These are phyloP conservation scores for Trametes hirsuta DNA, from an alignment of 1,284 basidiomycete genomes.

Conservation along the genomic window DNA sequence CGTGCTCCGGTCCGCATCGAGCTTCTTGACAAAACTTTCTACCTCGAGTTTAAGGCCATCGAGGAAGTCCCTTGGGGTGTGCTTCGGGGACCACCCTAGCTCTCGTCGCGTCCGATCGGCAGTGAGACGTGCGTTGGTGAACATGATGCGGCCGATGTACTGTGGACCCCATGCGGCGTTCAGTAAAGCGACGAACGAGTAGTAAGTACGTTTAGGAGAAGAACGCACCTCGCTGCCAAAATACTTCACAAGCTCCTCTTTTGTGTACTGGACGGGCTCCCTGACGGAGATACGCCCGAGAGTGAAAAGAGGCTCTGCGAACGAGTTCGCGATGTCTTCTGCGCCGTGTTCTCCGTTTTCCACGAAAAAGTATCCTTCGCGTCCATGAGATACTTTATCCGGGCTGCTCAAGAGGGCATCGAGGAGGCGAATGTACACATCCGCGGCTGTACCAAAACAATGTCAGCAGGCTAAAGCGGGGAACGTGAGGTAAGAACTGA, in stretches of 20 bases:
- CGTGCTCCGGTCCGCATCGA: background rate
- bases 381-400: constrained; percentile 37
- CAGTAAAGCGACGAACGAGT: background rate
- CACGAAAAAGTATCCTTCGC: constrained; percentile 47
- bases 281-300: constrained; percentile 27
- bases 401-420: constrained; percentile 13
- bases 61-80: constrained; percentile 23
- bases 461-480: background rate
- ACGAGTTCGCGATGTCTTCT: constrained; percentile 36
- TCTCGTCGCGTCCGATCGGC: constrained; percentile 39
- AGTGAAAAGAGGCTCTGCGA: constrained; percentile 35
- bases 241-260: constrained; percentile 29
- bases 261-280: constrained; percentile 30
- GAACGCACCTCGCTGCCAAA: constrained; percentile 9
- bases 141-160: constrained; percentile 31
- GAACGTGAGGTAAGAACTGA: constrained; percentile 5
- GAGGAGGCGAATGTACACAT: constrained; percentile 18
- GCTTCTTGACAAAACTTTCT: constrained; percentile 10
- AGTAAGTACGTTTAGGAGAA: background rate
- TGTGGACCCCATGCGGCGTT: no score
- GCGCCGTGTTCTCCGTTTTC: constrained; percentile 45
- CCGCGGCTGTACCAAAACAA: constrained; percentile 12
- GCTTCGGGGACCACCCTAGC: constrained; percentile 42
- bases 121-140: constrained; percentile 44
- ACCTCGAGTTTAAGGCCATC: background rate